Evolutionary conservation across 345 rosid genomes (phyloP).

Genomic region (Gossypium raimondii): DNA sequence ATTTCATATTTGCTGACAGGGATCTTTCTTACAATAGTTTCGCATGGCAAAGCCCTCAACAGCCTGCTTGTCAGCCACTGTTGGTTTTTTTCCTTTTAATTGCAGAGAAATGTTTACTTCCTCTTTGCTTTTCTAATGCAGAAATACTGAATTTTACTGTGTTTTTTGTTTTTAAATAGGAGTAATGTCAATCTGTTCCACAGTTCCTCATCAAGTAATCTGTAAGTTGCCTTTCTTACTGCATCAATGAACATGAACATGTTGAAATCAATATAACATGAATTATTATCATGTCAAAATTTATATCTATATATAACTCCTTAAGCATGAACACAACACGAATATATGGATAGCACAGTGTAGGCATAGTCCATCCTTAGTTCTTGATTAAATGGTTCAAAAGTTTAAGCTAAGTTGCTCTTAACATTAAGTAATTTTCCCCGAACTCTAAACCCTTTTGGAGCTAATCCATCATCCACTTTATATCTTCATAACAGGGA

Average conservation of each 20-base stretch:
- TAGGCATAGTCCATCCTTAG: not conserved
- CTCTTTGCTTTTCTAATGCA: not conserved
- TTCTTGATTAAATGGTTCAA: not conserved
- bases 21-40: conserved; percentile 79
- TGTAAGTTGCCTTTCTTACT: conserved; percentile 28
- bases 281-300: not conserved
- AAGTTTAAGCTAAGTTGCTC: not conserved
- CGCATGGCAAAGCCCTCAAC: conserved; percentile 40
- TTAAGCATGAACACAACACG: not conserved
- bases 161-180: conserved; percentile 19
- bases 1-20: conserved; percentile 34
- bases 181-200: conserved; percentile 41
- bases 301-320: not conserved
- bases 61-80: conserved; percentile 19
- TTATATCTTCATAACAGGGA: conserved; percentile 16
- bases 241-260: not conserved
- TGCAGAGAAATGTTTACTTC: not conserved
- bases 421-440: not conserved
- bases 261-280: not conserved
- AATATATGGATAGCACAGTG: not conserved
- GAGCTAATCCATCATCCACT: not conserved
- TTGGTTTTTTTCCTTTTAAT: not conserved
- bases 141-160: not conserved
- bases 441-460: not conserved
- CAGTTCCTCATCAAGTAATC: conserved; percentile 32